These are phyloP conservation scores for Trichoderma sp. DNA, from an alignment of 2,329 filamentous ascomycete species.

Conservation along the genomic window DNA sequence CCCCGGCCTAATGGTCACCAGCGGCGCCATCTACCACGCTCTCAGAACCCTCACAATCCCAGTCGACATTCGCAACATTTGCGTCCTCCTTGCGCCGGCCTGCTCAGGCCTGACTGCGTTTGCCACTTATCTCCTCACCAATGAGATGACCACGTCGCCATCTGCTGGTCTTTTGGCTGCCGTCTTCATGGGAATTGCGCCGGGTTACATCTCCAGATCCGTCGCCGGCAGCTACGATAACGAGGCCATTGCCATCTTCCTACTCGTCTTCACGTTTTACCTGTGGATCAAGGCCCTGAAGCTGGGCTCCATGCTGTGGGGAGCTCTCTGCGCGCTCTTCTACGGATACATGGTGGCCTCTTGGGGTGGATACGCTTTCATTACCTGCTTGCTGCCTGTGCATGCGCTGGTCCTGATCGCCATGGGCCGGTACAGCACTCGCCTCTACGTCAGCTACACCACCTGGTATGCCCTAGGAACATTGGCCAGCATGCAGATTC, in stretches of 20 bases:
- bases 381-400: conserved; percentile 92
- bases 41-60: conserved; percentile 86
- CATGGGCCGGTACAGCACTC: conserved; percentile 94
- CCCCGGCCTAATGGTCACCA: conserved; percentile 98
- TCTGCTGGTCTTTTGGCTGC: conserved; percentile 94
- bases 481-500: conserved; percentile 97
- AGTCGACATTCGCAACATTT: conserved; percentile 98
- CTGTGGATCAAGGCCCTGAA: conserved; percentile 99
- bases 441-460: conserved; percentile 93
- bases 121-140: conserved; percentile 90
- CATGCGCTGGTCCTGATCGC: conserved; percentile 91
- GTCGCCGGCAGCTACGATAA: conserved; percentile 99
- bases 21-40: conserved; percentile 91
- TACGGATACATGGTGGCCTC: conserved; percentile 99
- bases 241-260: conserved; percentile 98
- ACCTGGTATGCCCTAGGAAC: conserved; percentile 98
- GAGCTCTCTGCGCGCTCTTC: conserved; percentile 87
- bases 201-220: conserved; percentile 95
- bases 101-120: conserved; percentile 94
- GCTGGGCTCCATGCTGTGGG: conserved; percentile 94
- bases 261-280: conserved; percentile 97
- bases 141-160: conserved; percentile 93
- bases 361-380: conserved; percentile 99
- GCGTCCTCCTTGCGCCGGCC: conserved; percentile 88
- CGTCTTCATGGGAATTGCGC: conserved; percentile 94